Evolutionary conservation across 768 basidiomycete genomes (phyloP).

Genomic region (Phylloporus sp.): DNA sequence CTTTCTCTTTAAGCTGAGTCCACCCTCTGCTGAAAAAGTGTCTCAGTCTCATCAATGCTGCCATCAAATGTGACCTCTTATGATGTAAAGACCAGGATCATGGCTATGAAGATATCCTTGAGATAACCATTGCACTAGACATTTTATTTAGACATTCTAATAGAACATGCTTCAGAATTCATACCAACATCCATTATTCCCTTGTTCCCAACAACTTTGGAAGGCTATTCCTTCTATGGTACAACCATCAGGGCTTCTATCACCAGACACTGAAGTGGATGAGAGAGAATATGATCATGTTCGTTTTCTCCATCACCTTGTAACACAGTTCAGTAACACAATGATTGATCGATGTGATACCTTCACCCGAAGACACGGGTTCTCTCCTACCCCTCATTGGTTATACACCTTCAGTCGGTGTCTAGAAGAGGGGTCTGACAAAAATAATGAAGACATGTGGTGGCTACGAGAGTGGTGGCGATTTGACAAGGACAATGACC

Average conservation of each 20-base stretch:
- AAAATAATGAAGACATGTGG: conserved; percentile 37
- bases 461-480: conserved; percentile 59
- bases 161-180: conserved; percentile 45
- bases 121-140: conserved; percentile 44
- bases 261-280: conserved; percentile 11
- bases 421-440: conserved; percentile 27
- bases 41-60: conserved; percentile 46
- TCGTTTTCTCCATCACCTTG: conserved; percentile 57
- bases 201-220: conserved; percentile 64
- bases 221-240: conserved; percentile 50
- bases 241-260: conserved; percentile 27
- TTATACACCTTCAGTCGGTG: conserved; percentile 13
- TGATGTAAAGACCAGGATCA: conserved; percentile 70
- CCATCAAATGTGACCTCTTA: conserved; percentile 58
- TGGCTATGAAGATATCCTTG: conserved; percentile 84
- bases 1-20: conserved; percentile 42
- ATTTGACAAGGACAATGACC: conserved; percentile 63
- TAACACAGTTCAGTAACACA: conserved; percentile 79
- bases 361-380: conserved; percentile 25
- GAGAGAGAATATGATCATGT: conserved; percentile 23
- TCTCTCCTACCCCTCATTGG: conserved; percentile 10
- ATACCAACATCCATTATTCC: conserved; percentile 59
- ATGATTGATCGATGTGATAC: conserved; percentile 66
- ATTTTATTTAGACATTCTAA: conserved; percentile 1
- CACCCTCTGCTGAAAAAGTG: conserved; percentile 62